Percentiles rank a stretch among this genome's conserved stretches.
Evolutionary conservation across 2,329 filamentous ascomycete species (phyloP).

Genomic region (Paecilomyces fulvus): DNA sequence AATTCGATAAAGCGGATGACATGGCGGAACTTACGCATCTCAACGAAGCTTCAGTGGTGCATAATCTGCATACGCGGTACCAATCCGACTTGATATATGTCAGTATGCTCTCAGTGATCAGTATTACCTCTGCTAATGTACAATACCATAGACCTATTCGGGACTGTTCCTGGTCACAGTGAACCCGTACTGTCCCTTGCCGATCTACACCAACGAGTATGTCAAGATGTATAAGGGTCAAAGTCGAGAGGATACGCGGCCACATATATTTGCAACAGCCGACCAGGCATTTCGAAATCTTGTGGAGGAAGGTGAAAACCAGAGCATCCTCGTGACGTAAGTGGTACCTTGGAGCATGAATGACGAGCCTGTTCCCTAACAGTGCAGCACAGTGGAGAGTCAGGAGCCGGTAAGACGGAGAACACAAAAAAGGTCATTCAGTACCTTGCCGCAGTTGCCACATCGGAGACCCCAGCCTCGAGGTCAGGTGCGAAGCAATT

Average conservation of each 20-base stretch:
- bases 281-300: slow-evolving; percentile 94
- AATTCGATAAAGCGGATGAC: slow-evolving; percentile 98
- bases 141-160: slow-evolving; percentile 66
- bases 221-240: slow-evolving; percentile 96
- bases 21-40: slow-evolving; percentile 98
- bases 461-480: slow-evolving; percentile 60
- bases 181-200: slow-evolving; percentile 89
- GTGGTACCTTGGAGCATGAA: slow-evolving; percentile 14
- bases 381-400: slow-evolving; percentile 58
- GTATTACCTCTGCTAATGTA: neutral
- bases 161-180: slow-evolving; percentile 94
- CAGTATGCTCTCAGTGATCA: slow-evolving; percentile 17
- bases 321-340: slow-evolving; percentile 89
- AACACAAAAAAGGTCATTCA: slow-evolving; percentile 99
- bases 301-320: slow-evolving; percentile 89
- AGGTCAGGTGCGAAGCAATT: slow-evolving; percentile 57
- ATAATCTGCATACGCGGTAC: slow-evolving; percentile 92
- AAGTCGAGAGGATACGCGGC: slow-evolving; percentile 85
- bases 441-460: slow-evolving; percentile 89
- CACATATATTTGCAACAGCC: slow-evolving; percentile 96
- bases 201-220: slow-evolving; percentile 95
- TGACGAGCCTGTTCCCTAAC: neutral
- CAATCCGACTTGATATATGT: slow-evolving; percentile 88
- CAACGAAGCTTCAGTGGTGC: slow-evolving; percentile 95
- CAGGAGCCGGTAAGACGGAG: slow-evolving; percentile 94